A percentile compares a stretch with the other conserved stretches of the same genome.
Evolutionary conservation across 2,329 filamentous ascomycete species (phyloP).

Genomic region (Cucurbitaria berberidis): DNA sequence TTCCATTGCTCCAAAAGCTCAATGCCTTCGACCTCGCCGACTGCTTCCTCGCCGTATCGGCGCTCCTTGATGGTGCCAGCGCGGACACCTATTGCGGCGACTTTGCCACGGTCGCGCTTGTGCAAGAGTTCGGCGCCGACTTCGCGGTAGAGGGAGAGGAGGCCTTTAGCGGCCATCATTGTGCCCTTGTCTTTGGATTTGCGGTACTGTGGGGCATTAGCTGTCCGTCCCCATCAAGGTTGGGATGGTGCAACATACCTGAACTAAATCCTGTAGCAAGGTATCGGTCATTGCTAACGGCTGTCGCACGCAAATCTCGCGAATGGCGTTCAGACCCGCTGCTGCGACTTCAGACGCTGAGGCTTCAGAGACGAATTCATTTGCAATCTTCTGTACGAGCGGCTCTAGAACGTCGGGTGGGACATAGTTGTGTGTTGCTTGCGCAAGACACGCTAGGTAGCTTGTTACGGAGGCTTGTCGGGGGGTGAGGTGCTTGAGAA

Average conservation of each 20-base stretch:
- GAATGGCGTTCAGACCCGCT: conserved; percentile 91
- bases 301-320: conserved; percentile 90
- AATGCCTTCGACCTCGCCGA: conserved; percentile 88
- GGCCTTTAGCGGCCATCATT: conserved; percentile 97
- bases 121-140: conserved; percentile 87
- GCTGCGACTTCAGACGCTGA: conserved; percentile 88
- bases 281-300: conserved; percentile 97
- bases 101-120: conserved; percentile 89
- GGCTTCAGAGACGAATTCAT: conserved; percentile 97
- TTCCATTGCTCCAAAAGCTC: conserved; percentile 94
- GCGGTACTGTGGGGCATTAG: conserved; percentile 63
- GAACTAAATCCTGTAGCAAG: conserved; percentile 91
- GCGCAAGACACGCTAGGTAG: conserved; percentile 89
- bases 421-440: conserved; percentile 88
- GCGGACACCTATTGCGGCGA: conserved; percentile 82
- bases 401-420: conserved; percentile 93
- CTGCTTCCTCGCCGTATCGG: conserved; percentile 81
- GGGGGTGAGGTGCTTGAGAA: conserved; percentile 86
- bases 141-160: conserved; percentile 89
- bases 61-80: conserved; percentile 76
- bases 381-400: conserved; percentile 91
- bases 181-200: conserved; percentile 98
- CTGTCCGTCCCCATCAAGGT: background rate
- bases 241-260: conserved; percentile 48
- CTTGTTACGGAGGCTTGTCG: conserved; percentile 89